These are phyloP conservation scores for Arachnopeziza araneosa DNA, from an alignment of 2,329 filamentous ascomycete species.

Conservation along the genomic window DNA sequence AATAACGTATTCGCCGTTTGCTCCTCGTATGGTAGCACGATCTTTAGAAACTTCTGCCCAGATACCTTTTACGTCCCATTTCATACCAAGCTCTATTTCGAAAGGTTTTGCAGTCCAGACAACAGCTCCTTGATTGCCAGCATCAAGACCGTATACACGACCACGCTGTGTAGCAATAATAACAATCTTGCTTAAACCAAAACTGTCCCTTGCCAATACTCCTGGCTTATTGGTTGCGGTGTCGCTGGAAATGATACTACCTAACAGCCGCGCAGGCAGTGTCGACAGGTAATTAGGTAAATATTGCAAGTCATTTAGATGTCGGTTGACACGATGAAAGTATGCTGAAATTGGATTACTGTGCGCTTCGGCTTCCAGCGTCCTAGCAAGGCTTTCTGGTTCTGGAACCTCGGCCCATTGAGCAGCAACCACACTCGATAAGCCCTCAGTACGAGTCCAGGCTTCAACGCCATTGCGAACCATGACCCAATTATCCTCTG, in stretches of 20 bases:
- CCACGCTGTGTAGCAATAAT: conserved; percentile 76
- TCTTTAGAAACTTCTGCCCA: conserved; percentile 53
- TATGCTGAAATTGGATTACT: conserved; percentile 78
- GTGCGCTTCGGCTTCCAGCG: conserved; percentile 80
- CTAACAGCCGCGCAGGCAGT: conserved; percentile 63
- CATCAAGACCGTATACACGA: conserved; percentile 73
- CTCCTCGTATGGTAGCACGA: conserved; percentile 30
- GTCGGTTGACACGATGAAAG: conserved; percentile 76
- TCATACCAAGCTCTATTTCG: conserved; percentile 47
- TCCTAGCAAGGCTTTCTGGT: conserved; percentile 68
- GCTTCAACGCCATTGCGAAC: conserved; percentile 74
- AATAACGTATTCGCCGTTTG: conserved; percentile 55
- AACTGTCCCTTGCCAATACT: conserved; percentile 61
- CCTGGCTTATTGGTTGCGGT: conserved; percentile 39
- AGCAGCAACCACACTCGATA: conserved; percentile 75
- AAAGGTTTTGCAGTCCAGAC: conserved; percentile 68
- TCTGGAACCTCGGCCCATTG: conserved; percentile 74
- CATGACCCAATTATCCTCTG: conserved; percentile 70
- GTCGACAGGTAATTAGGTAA: conserved; percentile 68
- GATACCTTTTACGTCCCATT: conserved; percentile 65
- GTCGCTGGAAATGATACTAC: conserved; percentile 50
- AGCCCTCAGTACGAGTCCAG: conserved; percentile 78
- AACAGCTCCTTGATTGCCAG: conserved; percentile 65
- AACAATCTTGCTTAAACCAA: conserved; percentile 84
- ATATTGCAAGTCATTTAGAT: conserved; percentile 69